These are phyloP conservation scores for Mucor ambiguus DNA, from an alignment of 371 early-diverging fungal species.

Conservation along the genomic window DNA sequence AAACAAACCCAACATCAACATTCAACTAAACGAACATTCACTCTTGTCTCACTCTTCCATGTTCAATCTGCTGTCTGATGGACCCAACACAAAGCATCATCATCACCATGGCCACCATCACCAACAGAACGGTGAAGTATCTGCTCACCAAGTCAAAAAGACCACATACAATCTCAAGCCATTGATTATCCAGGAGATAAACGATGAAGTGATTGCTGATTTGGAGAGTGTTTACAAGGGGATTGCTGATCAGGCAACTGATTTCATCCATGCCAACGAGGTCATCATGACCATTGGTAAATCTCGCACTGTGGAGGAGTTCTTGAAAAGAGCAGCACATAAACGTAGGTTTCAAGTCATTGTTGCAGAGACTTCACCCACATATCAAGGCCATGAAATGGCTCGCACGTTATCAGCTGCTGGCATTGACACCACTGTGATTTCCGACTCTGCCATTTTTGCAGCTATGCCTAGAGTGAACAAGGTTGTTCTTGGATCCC, in stretches of 20 bases:
- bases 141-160: slow-evolving; percentile 7
- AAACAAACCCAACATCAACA: slow-evolving; percentile 6
- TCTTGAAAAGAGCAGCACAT: slow-evolving; percentile 84
- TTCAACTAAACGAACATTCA: slow-evolving; percentile 14
- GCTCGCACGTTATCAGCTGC: slow-evolving; percentile 74
- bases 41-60: slow-evolving; percentile 56
- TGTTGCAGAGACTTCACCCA: slow-evolving; percentile 90
- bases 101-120: slow-evolving; percentile 30
- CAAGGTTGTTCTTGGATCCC: slow-evolving; percentile 95
- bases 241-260: slow-evolving; percentile 79
- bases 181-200: slow-evolving; percentile 79
- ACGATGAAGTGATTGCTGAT: slow-evolving; percentile 84
- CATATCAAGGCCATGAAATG: slow-evolving; percentile 85
- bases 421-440: slow-evolving; percentile 91
- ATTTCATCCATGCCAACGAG: slow-evolving; percentile 92
- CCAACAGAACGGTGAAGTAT: not conserved
- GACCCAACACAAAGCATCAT: slow-evolving; percentile 29
- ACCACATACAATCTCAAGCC: slow-evolving; percentile 61
- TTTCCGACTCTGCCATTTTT: slow-evolving; percentile 93
- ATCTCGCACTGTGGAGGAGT: slow-evolving; percentile 85
- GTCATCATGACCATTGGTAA: slow-evolving; percentile 93
- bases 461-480: slow-evolving; percentile 97
- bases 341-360: slow-evolving; percentile 92
- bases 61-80: slow-evolving; percentile 65
- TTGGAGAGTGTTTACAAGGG: slow-evolving; percentile 70